These are phyloP conservation scores for Apiotrichum montevideense DNA, from an alignment of 1,284 basidiomycete genomes.

Conservation along the genomic window DNA sequence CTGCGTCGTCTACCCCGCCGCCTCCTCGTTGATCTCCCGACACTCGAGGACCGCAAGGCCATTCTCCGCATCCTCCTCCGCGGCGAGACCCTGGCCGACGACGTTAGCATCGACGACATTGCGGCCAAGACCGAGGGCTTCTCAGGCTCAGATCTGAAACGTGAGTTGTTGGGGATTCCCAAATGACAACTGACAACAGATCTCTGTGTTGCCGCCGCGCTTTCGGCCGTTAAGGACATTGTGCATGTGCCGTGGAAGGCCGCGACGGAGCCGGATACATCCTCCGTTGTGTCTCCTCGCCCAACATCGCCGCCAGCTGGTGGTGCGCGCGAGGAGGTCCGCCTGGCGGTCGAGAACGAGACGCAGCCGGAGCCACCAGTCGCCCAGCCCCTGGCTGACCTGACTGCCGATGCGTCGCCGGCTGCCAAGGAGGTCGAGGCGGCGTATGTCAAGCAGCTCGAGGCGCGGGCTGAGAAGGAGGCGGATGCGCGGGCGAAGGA, in stretches of 20 bases:
- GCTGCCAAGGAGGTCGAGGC: constrained; percentile 14
- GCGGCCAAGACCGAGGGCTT: constrained; percentile 74
- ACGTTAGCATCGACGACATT: constrained; percentile 60
- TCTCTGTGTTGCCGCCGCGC: constrained; percentile 77
- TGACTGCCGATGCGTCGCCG: not conserved
- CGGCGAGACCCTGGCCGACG: constrained; percentile 63
- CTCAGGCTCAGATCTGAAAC: constrained; percentile 89
- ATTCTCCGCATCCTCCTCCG: constrained; percentile 76
- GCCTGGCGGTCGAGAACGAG: constrained; percentile 5
- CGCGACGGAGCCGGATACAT: not conserved
- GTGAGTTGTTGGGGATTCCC: constrained; percentile 51
- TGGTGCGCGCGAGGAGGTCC: constrained; percentile 4
- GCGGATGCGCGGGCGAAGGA: not conserved
- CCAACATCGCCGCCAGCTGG: not conserved
- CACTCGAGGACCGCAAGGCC: constrained; percentile 70
- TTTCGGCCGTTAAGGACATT: constrained; percentile 79
- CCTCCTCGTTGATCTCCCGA: constrained; percentile 76
- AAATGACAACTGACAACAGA: constrained; percentile 51
- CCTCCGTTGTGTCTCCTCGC: not conserved
- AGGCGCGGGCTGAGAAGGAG: constrained; percentile 4
- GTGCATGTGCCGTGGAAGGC: constrained; percentile 66
- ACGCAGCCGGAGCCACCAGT: not conserved
- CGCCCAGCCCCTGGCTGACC: not conserved
- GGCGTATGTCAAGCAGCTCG: constrained; percentile 10
- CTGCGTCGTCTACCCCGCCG: constrained; percentile 74